Evolutionary conservation across 1,284 basidiomycete genomes (phyloP).

Genomic region (Ganoderma boninense): DNA sequence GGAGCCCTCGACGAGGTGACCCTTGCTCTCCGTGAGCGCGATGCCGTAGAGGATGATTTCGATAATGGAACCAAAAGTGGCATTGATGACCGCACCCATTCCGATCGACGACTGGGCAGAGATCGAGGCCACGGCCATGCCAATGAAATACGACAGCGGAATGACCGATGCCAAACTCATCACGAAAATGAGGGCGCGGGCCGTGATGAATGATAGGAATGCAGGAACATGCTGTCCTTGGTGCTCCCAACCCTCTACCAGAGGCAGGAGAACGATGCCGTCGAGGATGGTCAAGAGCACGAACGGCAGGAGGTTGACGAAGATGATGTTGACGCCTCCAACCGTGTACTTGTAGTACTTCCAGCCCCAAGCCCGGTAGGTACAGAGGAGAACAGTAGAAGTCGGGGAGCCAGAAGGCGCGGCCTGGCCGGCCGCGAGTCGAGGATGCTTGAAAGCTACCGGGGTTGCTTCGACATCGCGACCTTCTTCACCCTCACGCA

Average conservation of each 20-base stretch:
- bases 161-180: constrained; percentile 92
- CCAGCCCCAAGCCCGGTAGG: constrained; percentile 89
- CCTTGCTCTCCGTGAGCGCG: constrained; percentile 90
- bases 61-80: constrained; percentile 98
- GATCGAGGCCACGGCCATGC: constrained; percentile 99
- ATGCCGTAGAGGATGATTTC: constrained; percentile 96
- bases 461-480: constrained; percentile 36
- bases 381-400: constrained; percentile 93
- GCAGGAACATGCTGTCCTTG: constrained; percentile 66
- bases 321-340: constrained; percentile 98
- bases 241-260: constrained; percentile 67
- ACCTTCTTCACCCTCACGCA: constrained; percentile 38
- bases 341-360: constrained; percentile 99
- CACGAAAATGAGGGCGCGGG: constrained; percentile 85
- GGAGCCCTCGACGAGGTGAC: constrained; percentile 95
- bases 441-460: constrained; percentile 65
- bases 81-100: constrained; percentile 99
- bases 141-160: constrained; percentile 98
- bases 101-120: constrained; percentile 98
- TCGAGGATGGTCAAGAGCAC: constrained; percentile 98
- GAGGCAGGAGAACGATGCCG: constrained; percentile 83
- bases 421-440: constrained; percentile 75
- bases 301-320: constrained; percentile 94
- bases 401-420: constrained; percentile 75
- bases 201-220: constrained; percentile 76